Evolutionary conservation across 2,329 filamentous ascomycete genomes (phyloP).

Genomic region (Rhytidhysteron rufulum): DNA sequence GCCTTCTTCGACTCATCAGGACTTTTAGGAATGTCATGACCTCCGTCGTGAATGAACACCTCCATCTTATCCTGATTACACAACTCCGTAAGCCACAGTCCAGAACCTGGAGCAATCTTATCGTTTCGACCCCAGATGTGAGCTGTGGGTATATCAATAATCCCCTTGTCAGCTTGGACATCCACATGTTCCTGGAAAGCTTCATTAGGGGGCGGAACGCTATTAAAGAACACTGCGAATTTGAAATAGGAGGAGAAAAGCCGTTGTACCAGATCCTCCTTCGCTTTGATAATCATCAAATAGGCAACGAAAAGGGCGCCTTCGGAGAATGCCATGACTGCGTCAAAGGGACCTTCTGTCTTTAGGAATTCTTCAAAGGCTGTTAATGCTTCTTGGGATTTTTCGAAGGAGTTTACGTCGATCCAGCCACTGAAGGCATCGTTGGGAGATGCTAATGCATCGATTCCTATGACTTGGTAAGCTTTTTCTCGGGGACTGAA

Average conservation of each 20-base stretch:
- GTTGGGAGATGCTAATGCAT: background rate
- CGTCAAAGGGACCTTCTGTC: slow-evolving; percentile 10
- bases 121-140: slow-evolving; percentile 2
- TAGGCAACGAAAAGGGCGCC: slow-evolving; percentile 8
- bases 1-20: background rate
- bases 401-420: background rate
- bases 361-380: slow-evolving; percentile 7
- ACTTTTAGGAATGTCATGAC: slow-evolving; percentile 9
- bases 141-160: background rate
- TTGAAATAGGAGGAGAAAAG: background rate
- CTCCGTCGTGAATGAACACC: slow-evolving; percentile 5
- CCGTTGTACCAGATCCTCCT: background rate
- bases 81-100: background rate
- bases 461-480: no score
- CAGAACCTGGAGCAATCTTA: slow-evolving; percentile 6
- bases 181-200: background rate
- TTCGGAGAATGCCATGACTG: slow-evolving; percentile 10
- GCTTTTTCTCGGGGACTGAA: background rate
- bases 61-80: slow-evolving; percentile 1
- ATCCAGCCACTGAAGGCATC: background rate
- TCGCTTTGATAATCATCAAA: background rate
- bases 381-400: slow-evolving; percentile 1
- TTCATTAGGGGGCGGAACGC: background rate
- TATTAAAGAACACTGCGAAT: background rate
- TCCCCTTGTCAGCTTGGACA: background rate